Evolutionary conservation across 2,329 filamentous ascomycete species (phyloP).

Genomic region (Pseudogymnoascus sp.): DNA sequence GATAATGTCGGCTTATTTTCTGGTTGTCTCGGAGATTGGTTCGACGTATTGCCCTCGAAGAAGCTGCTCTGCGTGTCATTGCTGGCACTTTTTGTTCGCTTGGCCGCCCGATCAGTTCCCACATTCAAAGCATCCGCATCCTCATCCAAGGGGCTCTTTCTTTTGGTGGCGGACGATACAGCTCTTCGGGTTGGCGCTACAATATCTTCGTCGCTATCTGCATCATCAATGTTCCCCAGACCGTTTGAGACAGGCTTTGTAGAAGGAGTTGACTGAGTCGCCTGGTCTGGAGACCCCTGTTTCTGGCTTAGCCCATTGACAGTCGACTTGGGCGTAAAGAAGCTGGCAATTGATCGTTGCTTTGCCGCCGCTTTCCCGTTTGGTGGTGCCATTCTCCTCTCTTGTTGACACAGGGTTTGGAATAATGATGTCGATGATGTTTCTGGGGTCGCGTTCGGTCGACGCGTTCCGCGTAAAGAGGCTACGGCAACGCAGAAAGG

Average conservation of each 20-base stretch:
- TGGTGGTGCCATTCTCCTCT: slow-evolving; percentile 21
- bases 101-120: slow-evolving; percentile 31
- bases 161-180: slow-evolving; percentile 24
- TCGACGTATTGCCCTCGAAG: slow-evolving; percentile 34
- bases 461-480: slow-evolving; percentile 15
- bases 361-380: slow-evolving; percentile 34
- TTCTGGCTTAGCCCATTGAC: slow-evolving; percentile 35
- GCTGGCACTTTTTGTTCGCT: slow-evolving; percentile 39
- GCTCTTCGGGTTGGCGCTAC: slow-evolving; percentile 15
- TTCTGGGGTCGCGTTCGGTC: slow-evolving; percentile 10
- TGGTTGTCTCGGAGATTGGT: slow-evolving; percentile 22
- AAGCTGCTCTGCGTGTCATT: slow-evolving; percentile 34
- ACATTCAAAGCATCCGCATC: slow-evolving; percentile 39
- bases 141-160: slow-evolving; percentile 47
- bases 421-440: slow-evolving; percentile 5
- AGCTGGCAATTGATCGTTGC: slow-evolving; percentile 78
- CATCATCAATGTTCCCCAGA: slow-evolving; percentile 22
- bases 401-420: neutral
- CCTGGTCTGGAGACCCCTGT: slow-evolving; percentile 23
- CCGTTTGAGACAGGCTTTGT: slow-evolving; percentile 12
- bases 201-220: slow-evolving; percentile 23
- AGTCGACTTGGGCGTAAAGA: slow-evolving; percentile 61
- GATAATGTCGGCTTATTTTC: slow-evolving; percentile 24
- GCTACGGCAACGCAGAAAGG: neutral
- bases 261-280: slow-evolving; percentile 29